Evolutionary conservation across 805 yeast genomes (phyloP).

Genomic region (Kazachstania kunashirensis): DNA sequence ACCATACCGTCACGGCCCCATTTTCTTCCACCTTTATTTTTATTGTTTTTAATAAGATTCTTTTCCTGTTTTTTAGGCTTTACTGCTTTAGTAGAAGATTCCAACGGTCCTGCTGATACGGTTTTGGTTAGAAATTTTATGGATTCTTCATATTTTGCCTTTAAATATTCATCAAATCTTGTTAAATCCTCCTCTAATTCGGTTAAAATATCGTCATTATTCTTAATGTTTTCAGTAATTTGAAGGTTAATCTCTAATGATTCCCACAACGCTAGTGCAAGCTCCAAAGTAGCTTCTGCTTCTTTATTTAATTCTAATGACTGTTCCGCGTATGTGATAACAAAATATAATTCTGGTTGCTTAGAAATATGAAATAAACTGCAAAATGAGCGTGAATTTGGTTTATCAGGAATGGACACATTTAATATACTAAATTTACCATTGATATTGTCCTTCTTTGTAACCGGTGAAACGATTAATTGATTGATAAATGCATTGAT

Average conservation of each 20-base stretch:
- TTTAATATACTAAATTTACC: constrained; percentile 14
- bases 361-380: constrained; percentile 25
- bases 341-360: constrained; percentile 27
- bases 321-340: constrained; percentile 36
- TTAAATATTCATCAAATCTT: constrained; percentile 33
- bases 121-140: constrained; percentile 6
- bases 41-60: background rate
- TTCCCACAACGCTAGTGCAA: constrained; percentile 30
- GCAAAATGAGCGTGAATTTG: constrained; percentile 12
- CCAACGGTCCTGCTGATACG: background rate
- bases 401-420: constrained; percentile 4
- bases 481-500: constrained; percentile 23
- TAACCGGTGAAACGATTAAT: constrained; percentile 18
- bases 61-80: constrained; percentile 7
- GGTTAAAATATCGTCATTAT: constrained; percentile 22
- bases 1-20: constrained; percentile 59
- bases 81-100: background rate
- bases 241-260: constrained; percentile 25
- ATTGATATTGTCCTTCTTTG: constrained; percentile 13
- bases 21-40: constrained; percentile 36
- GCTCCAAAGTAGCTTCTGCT: constrained; percentile 34
- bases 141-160: constrained; percentile 26
- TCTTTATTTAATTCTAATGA: constrained; percentile 36
- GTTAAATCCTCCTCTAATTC: constrained; percentile 28
- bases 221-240: constrained; percentile 27